Base-by-base conservation (phyloP, 495 filamentous ascomycete genomes). In the Ramalina peruviana region DNA sequence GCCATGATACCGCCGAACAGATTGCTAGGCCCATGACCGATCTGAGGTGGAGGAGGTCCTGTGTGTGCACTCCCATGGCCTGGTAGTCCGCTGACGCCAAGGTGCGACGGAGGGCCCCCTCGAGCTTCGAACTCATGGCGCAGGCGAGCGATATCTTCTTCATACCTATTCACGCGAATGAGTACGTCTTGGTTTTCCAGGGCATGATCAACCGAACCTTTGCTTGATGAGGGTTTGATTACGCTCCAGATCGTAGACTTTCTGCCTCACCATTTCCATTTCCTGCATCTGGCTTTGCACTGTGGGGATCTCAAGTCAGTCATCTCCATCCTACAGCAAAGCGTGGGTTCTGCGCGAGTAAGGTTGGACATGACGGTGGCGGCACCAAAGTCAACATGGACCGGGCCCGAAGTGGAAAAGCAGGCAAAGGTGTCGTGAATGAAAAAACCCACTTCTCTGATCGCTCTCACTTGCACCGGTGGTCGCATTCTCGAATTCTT, bases 1-100 rank as follows among this genome's bases (percentile, higher is more conserved):
- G 92, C 76, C 85, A 98, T 96, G 57, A 98, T 95, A 21, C 86
- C 87, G 54, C 88, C 84, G 61, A 98, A 97, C 37, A 96, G 72
- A 62, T 93, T 89, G 64, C 80, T 88, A 23, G 85, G 83, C 37
- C 92, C 88, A 62, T 92, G 84, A n/a, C 88, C 88, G 63, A 98
- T 82, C 25, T 83, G 74, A 40, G 87, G 87, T 30, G 87, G 86
- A 26, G 84, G 85, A 42, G 83, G 83, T 63, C 90, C 88, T 3
- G 84, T 74, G 21, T 48, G 45, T 43, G 83, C 80, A n/a, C 80
- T 84, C 38, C 75, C 76, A 61, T 90, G 84, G 57, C 82, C 83
- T 46, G 82, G 73, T 15, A 73, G 67, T 67, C 52, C 80, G 73
- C 54, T 57, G 6, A 60, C 52, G 51, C 65, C 71, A 49, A 80